Percentiles rank a stretch among this genome's conserved stretches.
phyloP scores from a whole-genome alignment of 345 rosid species.

The Raphanus raphanistrum region DNA sequence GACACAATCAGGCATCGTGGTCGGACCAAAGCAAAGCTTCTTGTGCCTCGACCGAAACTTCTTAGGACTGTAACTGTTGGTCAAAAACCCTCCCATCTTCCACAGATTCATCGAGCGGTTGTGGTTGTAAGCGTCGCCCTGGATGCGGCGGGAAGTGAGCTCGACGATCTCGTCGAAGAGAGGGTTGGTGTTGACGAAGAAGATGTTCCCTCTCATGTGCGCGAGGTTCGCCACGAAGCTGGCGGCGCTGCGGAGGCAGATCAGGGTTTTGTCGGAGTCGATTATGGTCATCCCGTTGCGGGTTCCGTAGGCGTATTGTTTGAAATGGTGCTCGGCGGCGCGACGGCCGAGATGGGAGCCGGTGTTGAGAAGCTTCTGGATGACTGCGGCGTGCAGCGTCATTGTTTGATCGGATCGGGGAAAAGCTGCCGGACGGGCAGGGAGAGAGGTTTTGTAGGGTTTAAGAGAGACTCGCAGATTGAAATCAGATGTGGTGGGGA shows the following conservation, averaged over 20 bases:
- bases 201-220: constrained; percentile 58
- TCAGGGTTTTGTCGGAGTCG: constrained; percentile 85
- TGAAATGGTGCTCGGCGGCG: constrained; percentile 76
- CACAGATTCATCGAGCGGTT: constrained; percentile 58
- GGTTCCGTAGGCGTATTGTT: constrained; percentile 66
- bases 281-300: constrained; percentile 67
- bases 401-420: constrained; percentile 26
- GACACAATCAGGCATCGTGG: constrained; percentile 86
- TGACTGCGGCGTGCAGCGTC: constrained; percentile 85
- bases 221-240: constrained; percentile 72
- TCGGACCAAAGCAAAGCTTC: constrained; percentile 81
- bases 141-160: constrained; percentile 74
- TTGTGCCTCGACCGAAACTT: constrained; percentile 85
- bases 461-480: constrained; percentile 17
- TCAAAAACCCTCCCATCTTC: constrained; percentile 81
- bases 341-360: constrained; percentile 85
- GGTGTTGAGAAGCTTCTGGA: constrained; percentile 85
- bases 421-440: background rate
- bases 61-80: constrained; percentile 91
- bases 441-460: constrained; percentile 20
- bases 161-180: constrained; percentile 83
- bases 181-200: constrained; percentile 92
- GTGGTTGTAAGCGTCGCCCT: constrained; percentile 53
- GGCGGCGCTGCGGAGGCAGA: constrained; percentile 86
- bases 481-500: background rate